phyloP scores from a whole-genome alignment of 2,329 filamentous ascomycete species.

The Cladophialophora yegresii region DNA sequence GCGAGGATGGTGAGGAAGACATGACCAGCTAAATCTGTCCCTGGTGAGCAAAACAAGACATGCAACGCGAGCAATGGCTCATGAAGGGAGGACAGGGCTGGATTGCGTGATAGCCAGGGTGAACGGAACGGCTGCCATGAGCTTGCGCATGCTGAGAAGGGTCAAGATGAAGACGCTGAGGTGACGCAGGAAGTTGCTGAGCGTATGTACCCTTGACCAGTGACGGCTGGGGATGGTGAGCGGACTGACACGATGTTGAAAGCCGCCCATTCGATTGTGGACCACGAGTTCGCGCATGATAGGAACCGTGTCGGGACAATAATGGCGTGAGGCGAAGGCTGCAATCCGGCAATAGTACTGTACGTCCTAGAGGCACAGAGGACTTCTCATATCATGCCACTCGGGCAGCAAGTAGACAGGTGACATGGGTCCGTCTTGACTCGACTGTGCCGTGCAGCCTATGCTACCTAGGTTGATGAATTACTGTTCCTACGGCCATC shows the following conservation, averaged over 20 bases:
- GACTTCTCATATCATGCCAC: background rate
- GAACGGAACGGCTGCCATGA: conserved; percentile 27
- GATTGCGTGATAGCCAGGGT: conserved; percentile 4
- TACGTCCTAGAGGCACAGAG: no score
- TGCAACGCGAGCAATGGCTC: background rate
- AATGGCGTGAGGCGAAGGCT: background rate
- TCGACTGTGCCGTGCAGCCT: background rate
- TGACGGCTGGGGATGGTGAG: conserved; percentile 9
- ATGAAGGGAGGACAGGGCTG: conserved; percentile 41
- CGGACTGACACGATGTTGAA: conserved; percentile 21
- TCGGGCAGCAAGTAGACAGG: background rate
- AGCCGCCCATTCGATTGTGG: conserved; percentile 35
- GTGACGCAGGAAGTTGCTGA: conserved; percentile 31
- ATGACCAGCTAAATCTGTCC: background rate
- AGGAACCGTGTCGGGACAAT: background rate
- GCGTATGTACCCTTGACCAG: conserved; percentile 33
- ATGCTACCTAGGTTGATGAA: background rate
- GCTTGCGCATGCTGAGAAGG: background rate
- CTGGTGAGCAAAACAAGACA: background rate
- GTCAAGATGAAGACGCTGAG: conserved; percentile 12
- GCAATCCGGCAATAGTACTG: background rate
- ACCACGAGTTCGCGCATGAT: conserved; percentile 13
- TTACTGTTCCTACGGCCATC: background rate
- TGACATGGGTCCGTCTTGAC: background rate
- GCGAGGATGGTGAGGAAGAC: background rate